Evolutionary conservation across 345 rosid genomes (phyloP), one percentile per base, ranked within the genome.

Genomic region (Euphorbia peplus): DNA sequence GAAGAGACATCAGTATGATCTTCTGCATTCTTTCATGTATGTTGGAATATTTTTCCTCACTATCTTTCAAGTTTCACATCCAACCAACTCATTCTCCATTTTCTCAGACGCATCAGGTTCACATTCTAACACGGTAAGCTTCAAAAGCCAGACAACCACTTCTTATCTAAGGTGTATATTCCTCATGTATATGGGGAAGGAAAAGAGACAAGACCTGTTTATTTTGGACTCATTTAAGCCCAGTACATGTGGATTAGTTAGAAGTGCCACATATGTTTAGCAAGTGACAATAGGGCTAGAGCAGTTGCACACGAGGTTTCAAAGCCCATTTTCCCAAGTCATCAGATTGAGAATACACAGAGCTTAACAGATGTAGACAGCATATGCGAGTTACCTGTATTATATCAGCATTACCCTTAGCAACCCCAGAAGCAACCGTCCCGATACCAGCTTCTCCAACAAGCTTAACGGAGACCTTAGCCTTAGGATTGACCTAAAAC

Each of bases 361-460:
- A 21, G 28, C 47, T 56, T 57, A 28, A 59, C 3, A 24, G 58
- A 70, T 11, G 22, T 28, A 61, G 39, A 21, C 50, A 32, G 14
- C 10, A 41, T 13, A 69, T 30, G 42, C 51, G 52, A 39, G 42
- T 22, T 14, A 93, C 98, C 98, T 95, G 99, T 73, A 95, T 86
- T 52, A 95, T 70, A 81, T 95, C 98, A 54, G 98, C 99, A 72
- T 95, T 95, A 81, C 95, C 99, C 90, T 95, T 91, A 28, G 99
- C 92, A 83, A 95, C 99, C 26, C 99, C 98, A 63, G 99, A 95
- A 73, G 96, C 98, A 77, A 95, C 99, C 15, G 98, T 95, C 67
- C 99, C 99, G 16, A 95, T 95, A 47, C 99, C 98, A 77, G 97
- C 99, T 86, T 95, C 97, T 26, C 93, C 98, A 13, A 95, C 99